Conservation (phyloP, 2,329 filamentous ascomycete genomes). For the Verticillium dahliae region DNA sequence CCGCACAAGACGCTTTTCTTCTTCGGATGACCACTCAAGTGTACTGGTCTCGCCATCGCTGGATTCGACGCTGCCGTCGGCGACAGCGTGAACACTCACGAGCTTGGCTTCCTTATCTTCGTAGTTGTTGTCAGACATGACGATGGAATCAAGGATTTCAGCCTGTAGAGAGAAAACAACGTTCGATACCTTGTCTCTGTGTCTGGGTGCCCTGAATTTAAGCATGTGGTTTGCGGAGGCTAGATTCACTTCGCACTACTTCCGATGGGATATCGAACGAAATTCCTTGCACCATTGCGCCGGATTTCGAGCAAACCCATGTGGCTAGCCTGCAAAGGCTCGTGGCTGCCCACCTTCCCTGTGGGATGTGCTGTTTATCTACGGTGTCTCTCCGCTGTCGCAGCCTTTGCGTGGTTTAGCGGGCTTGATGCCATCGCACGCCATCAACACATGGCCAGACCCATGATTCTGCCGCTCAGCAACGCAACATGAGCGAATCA, state of each 20-base stretch:
- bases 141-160: background rate
- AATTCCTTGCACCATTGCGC: background rate
- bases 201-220: too few relatives aligned
- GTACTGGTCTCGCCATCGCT: conserved; percentile 2
- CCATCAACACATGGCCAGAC: background rate
- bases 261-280: too few relatives aligned
- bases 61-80: background rate
- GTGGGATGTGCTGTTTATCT: background rate
- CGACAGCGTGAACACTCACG: background rate
- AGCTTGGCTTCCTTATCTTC: conserved; percentile 1
- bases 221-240: too few relatives aligned
- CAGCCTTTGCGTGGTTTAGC: background rate
- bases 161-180: too few relatives aligned
- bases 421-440: conserved; percentile 2
- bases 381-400: background rate
- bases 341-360: background rate
- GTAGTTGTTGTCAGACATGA: background rate
- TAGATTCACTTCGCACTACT: too few relatives aligned
- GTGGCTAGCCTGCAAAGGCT: background rate
- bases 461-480: background rate
- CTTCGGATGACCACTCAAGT: conserved; percentile 18
- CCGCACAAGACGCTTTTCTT: conserved; percentile 18
- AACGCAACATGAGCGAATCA: background rate
- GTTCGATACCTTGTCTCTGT: too few relatives aligned
- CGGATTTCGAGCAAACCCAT: background rate